Conservation (phyloP, 345 rosid species). For the Linum trigynum region DNA sequence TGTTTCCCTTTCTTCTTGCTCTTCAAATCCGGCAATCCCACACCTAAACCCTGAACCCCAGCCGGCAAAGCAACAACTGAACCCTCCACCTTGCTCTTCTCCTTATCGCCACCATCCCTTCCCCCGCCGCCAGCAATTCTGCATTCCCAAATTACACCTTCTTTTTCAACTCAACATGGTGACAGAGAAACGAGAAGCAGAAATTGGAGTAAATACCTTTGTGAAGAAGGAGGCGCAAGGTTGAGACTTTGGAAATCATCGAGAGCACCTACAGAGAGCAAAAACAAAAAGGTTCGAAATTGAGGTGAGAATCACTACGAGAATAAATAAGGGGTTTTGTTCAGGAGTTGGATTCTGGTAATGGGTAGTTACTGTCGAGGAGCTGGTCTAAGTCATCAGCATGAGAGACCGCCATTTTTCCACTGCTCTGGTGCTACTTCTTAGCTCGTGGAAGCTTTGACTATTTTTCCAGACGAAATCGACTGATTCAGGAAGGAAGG, state of each 20-base stretch:
- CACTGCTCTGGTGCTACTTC: too few relatives aligned
- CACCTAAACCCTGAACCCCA: slow-evolving; percentile 79
- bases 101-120: slow-evolving; percentile 18
- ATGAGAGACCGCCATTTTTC: slow-evolving; percentile 9
- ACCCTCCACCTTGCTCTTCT: too few relatives aligned
- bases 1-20: slow-evolving; percentile 76
- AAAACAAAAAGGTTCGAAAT: slow-evolving; percentile 1
- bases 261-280: slow-evolving; percentile 70
- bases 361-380: slow-evolving; percentile 60
- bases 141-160: slow-evolving; percentile 5
- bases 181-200: not conserved
- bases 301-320: slow-evolving; percentile 5
- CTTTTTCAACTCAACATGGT: not conserved
- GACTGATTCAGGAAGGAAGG: too few relatives aligned
- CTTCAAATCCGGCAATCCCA: slow-evolving; percentile 88
- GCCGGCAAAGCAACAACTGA: slow-evolving; percentile 27
- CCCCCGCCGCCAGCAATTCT: slow-evolving; percentile 32
- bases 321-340: not conserved
- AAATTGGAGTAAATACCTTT: slow-evolving; percentile 24
- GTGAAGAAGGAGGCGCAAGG: slow-evolving; percentile 37
- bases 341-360: too few relatives aligned
- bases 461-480: too few relatives aligned
- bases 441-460: too few relatives aligned
- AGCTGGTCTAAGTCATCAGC: slow-evolving; percentile 89
- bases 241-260: slow-evolving; percentile 93